These are phyloP conservation scores for Myotisia sp. DNA, from an alignment of 2,329 filamentous ascomycete genomes.

Conservation along the genomic window DNA sequence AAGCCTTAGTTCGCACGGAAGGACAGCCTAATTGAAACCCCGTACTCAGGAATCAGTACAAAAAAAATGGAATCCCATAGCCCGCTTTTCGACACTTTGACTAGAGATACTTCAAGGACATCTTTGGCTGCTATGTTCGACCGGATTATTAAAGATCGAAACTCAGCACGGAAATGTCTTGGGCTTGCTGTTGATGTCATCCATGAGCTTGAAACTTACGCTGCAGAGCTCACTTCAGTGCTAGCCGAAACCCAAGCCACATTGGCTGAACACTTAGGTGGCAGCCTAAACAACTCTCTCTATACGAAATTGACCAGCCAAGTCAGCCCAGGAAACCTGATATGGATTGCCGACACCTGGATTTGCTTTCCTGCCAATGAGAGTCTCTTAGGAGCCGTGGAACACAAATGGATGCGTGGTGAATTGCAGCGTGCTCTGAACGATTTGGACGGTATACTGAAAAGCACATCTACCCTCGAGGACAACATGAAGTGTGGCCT, in stretches of 20 bases:
- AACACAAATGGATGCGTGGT: slow-evolving; percentile 2
- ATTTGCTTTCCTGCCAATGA: slow-evolving; percentile 1
- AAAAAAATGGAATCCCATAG: too few relatives aligned
- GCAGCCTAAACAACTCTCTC: background rate
- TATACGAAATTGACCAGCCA: background rate
- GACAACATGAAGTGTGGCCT: slow-evolving; percentile 7
- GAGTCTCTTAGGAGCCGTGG: background rate
- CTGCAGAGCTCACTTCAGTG: slow-evolving; percentile 11
- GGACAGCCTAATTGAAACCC: too few relatives aligned
- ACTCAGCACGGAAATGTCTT: slow-evolving; percentile 6
- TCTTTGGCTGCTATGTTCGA: background rate
- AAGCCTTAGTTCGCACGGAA: too few relatives aligned
- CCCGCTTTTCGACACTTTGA: too few relatives aligned
- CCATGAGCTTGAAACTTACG: slow-evolving; percentile 2
- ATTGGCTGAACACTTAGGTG: background rate
- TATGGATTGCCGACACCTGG: slow-evolving; percentile 2
- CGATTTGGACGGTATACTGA: background rate
- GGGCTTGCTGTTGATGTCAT: slow-evolving; percentile 7
- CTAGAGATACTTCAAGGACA: too few relatives aligned
- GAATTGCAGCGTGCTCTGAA: slow-evolving; percentile 2
- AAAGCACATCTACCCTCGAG: background rate
- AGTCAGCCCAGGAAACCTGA: too few relatives aligned
- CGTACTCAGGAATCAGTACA: too few relatives aligned
- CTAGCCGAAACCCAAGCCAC: slow-evolving; percentile 9
- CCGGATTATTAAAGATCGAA: background rate